A percentile compares a stretch with the other conserved stretches of the same genome.
Evolutionary conservation across 2,329 filamentous ascomycete genomes (phyloP).

Genomic region (Leptosphaerulina australis): DNA sequence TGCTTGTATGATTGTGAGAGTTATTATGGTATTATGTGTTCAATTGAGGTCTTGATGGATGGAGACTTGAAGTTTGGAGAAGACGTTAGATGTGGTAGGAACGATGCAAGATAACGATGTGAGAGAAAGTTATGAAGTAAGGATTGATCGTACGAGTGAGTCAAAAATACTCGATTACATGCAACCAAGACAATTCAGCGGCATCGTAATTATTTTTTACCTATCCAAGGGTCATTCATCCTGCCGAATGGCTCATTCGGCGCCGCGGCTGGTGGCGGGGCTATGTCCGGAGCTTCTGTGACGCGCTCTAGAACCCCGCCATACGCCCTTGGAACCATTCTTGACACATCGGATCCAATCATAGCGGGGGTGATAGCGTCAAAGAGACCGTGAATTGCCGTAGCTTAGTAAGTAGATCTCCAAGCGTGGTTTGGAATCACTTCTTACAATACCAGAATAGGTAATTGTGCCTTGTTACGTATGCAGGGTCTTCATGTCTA

Average conservation of each 20-base stretch:
- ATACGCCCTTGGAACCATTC: conserved; percentile 22
- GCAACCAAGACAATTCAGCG: conserved; percentile 22
- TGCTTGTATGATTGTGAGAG: conserved; percentile 17
- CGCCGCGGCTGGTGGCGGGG: conserved; percentile 18
- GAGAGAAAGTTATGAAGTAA: conserved; percentile 14
- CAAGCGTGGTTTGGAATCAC: conserved; percentile 5
- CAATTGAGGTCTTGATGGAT: neutral
- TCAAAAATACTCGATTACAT: conserved; percentile 32
- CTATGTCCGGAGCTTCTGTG: conserved; percentile 13
- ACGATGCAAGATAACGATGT: neutral
- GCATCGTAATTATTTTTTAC: conserved; percentile 36
- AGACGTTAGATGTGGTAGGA: no score
- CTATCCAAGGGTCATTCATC: conserved; percentile 28
- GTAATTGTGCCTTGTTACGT: conserved; percentile 6
- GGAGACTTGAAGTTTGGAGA: neutral
- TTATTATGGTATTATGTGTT: conserved; percentile 3
- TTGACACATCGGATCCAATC: conserved; percentile 35
- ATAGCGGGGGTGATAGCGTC: conserved; percentile 10
- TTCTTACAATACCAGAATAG: conserved; percentile 7
- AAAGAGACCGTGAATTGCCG: conserved; percentile 34
- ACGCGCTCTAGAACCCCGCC: conserved; percentile 26
- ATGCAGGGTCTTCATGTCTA: conserved; percentile 21
- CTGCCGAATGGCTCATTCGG: conserved; percentile 23
- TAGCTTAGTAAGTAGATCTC: conserved; percentile 26
- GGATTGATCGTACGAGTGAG: conserved; percentile 25